A percentile compares a stretch with the other conserved stretches of the same genome.
phyloP scores from a whole-genome alignment of 306 rosid genomes.

The Psophocarpus tetragonolobus region DNA sequence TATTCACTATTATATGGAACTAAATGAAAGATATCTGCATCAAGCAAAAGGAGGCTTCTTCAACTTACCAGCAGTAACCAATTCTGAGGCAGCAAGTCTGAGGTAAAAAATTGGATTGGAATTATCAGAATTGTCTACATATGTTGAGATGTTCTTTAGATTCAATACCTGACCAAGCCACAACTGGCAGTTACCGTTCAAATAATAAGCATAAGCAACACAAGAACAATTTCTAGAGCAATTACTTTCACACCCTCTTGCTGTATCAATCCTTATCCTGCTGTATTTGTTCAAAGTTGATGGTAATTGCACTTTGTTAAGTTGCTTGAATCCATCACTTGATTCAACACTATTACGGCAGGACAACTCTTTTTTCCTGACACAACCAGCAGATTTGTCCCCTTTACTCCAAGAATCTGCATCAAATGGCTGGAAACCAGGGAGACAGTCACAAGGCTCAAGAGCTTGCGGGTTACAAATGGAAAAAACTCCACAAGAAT shows the following conservation, averaged over 20 bases:
- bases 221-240: conserved; percentile 21
- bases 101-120: neutral
- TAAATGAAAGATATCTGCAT: neutral
- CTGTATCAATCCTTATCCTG: neutral
- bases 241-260: neutral
- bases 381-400: conserved; percentile 24
- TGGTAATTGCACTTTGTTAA: neutral
- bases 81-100: conserved; percentile 13
- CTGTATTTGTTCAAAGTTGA: neutral
- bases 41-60: neutral
- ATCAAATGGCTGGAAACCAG: conserved; percentile 19
- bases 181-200: neutral
- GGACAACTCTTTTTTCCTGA: neutral
- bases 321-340: neutral
- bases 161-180: neutral
- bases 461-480: neutral
- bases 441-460: neutral
- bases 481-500: conserved; percentile 21
- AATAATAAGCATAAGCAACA: conserved; percentile 25
- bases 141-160: conserved; percentile 5
- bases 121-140: neutral
- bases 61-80: neutral
- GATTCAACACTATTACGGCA: neutral
- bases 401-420: neutral
- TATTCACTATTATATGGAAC: neutral